Base-by-base conservation (phyloP, 1,284 basidiomycete species). In the Porphyrellus sp. region DNA sequence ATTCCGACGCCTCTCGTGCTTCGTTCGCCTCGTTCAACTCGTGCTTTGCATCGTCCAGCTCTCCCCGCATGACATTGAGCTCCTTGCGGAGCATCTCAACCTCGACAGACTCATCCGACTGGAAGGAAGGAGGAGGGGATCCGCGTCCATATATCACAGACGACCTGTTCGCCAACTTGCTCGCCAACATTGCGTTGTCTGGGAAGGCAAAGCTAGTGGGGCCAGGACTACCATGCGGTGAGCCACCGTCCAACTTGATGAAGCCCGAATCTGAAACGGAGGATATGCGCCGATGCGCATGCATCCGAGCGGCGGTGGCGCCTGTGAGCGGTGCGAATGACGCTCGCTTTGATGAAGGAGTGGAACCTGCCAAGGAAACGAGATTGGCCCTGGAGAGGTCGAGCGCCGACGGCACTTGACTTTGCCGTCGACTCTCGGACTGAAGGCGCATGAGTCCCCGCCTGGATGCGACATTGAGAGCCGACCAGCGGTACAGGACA, bases 401-500 rank as follows among this genome's bases (percentile, higher is more conserved):
- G 40, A 86, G 64, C 6, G 76, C 63, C 27, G 76, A 63, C 16
- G 78, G 76, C 13, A 74, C 72, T 52, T 72, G 70, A 63, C 83
- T 86, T 64, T 81, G 80, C 37, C 87, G 76, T 58, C 88, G 79
- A 62, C 77, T 86, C 67, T 93, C 91, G 30, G 85, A 85, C 69
- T 96, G 93, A 18, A 97, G 76, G n/a, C 88, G 79, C 90, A 95
- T 94, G 35, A 97, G 78, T 13, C 89, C 91, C 51, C 91, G 85
- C 59, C 88, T 90, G 63, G 23, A 20, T 23, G 8, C 23, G 39
- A 42, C 20, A 49, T 60, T 41, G 35, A 45, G 35, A 40, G 23
- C 18, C 16, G 40, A 24, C 37, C 27, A 49, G 42, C n/a, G 8
- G 27, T 18, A 28, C 23, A 21, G 24, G 8, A 45, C 23, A 28